A percentile compares a stretch with the other conserved stretches of the same genome.
These are phyloP conservation scores for Colletotrichum navitas DNA, from an alignment of 2,329 filamentous ascomycete species.

Conservation along the genomic window DNA sequence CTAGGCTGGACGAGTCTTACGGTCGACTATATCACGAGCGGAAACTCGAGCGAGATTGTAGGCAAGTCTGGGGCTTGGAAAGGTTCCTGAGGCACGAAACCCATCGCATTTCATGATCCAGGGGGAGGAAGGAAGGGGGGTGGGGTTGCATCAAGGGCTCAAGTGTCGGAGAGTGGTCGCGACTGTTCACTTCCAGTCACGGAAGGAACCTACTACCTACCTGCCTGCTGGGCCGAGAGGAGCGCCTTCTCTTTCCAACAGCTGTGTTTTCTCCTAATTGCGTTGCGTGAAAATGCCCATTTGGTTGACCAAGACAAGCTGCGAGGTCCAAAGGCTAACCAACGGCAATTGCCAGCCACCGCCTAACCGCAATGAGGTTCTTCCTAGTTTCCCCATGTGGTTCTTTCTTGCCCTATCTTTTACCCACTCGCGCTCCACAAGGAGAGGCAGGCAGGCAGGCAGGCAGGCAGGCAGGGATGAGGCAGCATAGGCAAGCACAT, in stretches of 20 bases:
- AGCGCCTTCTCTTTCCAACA: background rate
- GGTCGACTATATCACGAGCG: constrained; percentile 14
- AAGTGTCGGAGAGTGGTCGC: background rate
- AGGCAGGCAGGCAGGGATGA: background rate
- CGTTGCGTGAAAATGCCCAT: background rate
- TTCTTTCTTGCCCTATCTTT: constrained; percentile 10
- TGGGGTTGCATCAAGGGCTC: constrained; percentile 1
- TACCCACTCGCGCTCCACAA: constrained; percentile 9
- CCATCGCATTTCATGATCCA: background rate
- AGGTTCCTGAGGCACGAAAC: constrained; percentile 6
- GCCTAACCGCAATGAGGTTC: constrained; percentile 1
- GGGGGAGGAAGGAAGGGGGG: background rate
- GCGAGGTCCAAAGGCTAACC: background rate
- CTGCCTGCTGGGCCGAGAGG: background rate
- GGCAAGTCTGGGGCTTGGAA: background rate
- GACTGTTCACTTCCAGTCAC: background rate
- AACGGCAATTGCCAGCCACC: constrained; percentile 5
- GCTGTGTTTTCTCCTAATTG: background rate
- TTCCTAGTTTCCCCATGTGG: constrained; percentile 1
- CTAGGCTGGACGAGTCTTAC: background rate
- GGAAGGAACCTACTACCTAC: background rate
- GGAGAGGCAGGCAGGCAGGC: constrained; percentile 3
- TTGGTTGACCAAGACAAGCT: background rate
- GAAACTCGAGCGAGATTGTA: constrained; percentile 14
- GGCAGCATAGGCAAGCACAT: constrained; percentile 14